A percentile compares a stretch with the other conserved stretches of the same genome.
phyloP scores from a whole-genome alignment of 2,329 filamentous ascomycete genomes.

The Colletotrichum tofieldiae region DNA sequence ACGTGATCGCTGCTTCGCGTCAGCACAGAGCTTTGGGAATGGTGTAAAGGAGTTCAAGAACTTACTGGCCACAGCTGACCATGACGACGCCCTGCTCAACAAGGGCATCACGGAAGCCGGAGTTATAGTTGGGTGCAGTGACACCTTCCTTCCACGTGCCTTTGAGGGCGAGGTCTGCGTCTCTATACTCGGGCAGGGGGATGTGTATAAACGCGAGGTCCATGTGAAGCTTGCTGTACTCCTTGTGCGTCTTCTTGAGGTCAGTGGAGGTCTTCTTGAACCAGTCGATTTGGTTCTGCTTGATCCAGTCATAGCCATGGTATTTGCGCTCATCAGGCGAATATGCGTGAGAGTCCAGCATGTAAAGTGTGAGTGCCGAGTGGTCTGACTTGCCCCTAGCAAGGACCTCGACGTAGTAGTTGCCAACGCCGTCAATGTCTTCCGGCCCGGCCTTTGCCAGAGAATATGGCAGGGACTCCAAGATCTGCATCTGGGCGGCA shows the following conservation, averaged over 20 bases:
- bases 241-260: slow-evolving; percentile 82
- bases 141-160: slow-evolving; percentile 87
- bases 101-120: slow-evolving; percentile 91
- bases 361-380: slow-evolving; percentile 93
- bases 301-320: slow-evolving; percentile 98
- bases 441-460: slow-evolving; percentile 87
- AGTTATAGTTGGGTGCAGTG: slow-evolving; percentile 91
- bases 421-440: slow-evolving; percentile 90
- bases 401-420: slow-evolving; percentile 93
- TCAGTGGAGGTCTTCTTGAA: slow-evolving; percentile 84
- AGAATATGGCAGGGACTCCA: slow-evolving; percentile 90
- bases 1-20: slow-evolving; percentile 80
- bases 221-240: slow-evolving; percentile 94
- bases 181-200: slow-evolving; percentile 89
- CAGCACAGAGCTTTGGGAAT: neutral
- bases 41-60: slow-evolving; percentile 45
- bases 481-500: slow-evolving; percentile 84
- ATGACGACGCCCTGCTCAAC: slow-evolving; percentile 88
- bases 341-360: slow-evolving; percentile 94
- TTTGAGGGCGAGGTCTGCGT: slow-evolving; percentile 70
- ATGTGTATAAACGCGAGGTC: slow-evolving; percentile 99
- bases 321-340: slow-evolving; percentile 90
- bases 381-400: slow-evolving; percentile 85
- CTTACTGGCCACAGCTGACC: slow-evolving; percentile 92
- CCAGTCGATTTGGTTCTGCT: slow-evolving; percentile 94